Base-by-base conservation (phyloP, 2,329 filamentous ascomycete genomes). In the Xylariaceae sp. region DNA sequence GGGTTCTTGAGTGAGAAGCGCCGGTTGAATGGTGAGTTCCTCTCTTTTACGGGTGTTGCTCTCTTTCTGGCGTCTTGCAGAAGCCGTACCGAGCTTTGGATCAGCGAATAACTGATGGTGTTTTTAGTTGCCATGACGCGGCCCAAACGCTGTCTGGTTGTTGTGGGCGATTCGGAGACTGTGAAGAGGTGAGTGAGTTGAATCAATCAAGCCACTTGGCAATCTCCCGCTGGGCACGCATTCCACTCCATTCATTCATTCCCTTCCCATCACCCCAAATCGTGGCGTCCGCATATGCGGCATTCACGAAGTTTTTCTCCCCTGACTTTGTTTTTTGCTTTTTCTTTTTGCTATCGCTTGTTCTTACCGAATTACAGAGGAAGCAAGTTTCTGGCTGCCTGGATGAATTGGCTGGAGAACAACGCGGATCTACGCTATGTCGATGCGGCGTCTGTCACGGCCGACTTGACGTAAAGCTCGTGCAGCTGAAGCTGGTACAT, bases 151-250 rank as follows among this genome's bases (percentile, higher is more conserved):
- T 93, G 94, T 71, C 80, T 99, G 49, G 94, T 90, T 63, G 83
- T 99, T 15, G 88, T 97, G 68, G 94, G 93, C 50, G 94, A 99
- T 74, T 94, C 91, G 60, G 94, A 97, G 73, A 97, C 93, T 2
- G 90, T 96, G 57, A 87, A 88, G 74, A 86, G 83, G 89, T 96
- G 79, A 83, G 89, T 45, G 15, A 3, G 17, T 18, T 18, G 17
- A 18, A 18, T 18, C 17, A 18, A 30, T 30, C 23, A 30, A 51
- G 51, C 85, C 61, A 61, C 61, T 51, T 64, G 55, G 58, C 55
- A 56, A 53, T 52, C 61, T 61, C 49, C 47, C 39, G 23, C 48
- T 58, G 55, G 23, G 61, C 13, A 30, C 18, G 53, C 49, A 35
- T 34, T 41, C 23, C 39, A 47, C 44, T 30, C 51, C 41, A 51